Evolutionary conservation across 2,329 filamentous ascomycete species (phyloP).

Genomic region (Aspergillus pseudotamarii): DNA sequence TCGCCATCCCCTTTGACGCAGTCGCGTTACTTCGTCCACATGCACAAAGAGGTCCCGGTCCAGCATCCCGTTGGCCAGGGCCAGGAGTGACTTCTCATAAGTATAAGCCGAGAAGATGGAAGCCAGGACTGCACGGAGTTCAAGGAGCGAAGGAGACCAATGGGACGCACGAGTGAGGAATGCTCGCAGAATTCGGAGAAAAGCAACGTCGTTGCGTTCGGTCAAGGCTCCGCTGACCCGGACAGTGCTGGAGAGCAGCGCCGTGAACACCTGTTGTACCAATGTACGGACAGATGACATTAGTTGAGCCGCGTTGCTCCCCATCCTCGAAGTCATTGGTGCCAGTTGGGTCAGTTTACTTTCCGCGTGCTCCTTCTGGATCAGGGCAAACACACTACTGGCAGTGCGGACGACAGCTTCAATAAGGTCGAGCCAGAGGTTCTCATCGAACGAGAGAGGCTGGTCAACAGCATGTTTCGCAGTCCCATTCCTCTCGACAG

Average conservation of each 20-base stretch:
- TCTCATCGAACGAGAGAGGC: constrained; percentile 62
- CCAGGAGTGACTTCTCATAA: constrained; percentile 88
- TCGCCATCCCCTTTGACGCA: constrained; percentile 85
- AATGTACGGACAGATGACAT: constrained; percentile 71
- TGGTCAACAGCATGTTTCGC: constrained; percentile 55
- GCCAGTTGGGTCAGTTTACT: constrained; percentile 22
- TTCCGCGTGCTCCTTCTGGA: constrained; percentile 44
- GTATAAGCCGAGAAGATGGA: constrained; percentile 95
- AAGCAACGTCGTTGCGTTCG: constrained; percentile 66
- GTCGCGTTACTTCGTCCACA: constrained; percentile 71
- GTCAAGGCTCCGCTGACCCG: constrained; percentile 34
- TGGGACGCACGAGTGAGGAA: constrained; percentile 83
- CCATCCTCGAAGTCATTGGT: constrained; percentile 15
- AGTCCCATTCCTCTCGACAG: constrained; percentile 36
- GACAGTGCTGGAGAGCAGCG: constrained; percentile 77
- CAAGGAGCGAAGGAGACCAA: constrained; percentile 81
- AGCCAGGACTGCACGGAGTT: constrained; percentile 79
- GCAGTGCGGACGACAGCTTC: constrained; percentile 66
- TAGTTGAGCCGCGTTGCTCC: constrained; percentile 48
- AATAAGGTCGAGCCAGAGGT: constrained; percentile 68
- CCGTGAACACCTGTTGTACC: constrained; percentile 89
- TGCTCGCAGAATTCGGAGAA: constrained; percentile 83
- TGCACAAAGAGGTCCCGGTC: constrained; percentile 87
- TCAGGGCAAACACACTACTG: constrained; percentile 61
- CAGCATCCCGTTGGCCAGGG: constrained; percentile 80